Evolutionary conservation across 805 yeast genomes (phyloP), one percentile per base, ranked within the genome.

Genomic region (Ogataea glucozyma): DNA sequence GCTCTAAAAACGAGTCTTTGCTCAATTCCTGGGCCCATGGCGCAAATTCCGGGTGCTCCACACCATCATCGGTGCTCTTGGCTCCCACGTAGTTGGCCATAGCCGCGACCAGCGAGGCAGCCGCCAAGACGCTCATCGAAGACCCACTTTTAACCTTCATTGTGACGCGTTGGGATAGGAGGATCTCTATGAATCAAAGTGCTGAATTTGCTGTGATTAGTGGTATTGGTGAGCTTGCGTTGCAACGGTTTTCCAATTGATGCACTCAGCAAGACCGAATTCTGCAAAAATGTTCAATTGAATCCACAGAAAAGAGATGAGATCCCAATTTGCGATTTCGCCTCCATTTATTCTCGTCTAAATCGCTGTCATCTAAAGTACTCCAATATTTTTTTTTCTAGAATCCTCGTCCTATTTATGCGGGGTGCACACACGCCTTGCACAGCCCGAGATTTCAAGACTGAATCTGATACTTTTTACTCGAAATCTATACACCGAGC

Each of bases 1-100:
- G 85, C 61, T 86, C 93, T 52, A 81, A 81, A 56, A 81, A 76
- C 2, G 86, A 70, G 13, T 71, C 71, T 1, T 58, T 38, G 5
- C 66, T 45, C 9, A 79, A 60, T 26, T 51, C 40, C 9, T 65
- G 56, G 33, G 70, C 67, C 39, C 70, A 71, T 4, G 76, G 66
- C 22, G 40, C 44, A 48, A 62, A 71, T n/a, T 54, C 53, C 9
- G 70, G 70, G 42, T 56, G 68, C 29, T 54, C 51, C 2, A 49
- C 53, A 12, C 51, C 40, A 3, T 40, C 46, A 5, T 38, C 47
- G n/a, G 43, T 35, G 14, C 41, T 55, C 6, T 35, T 14, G 13
- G 49, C 44, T 6, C 46, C 40, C 30, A 43, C 32, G 8, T 11
- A 30, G 6, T 30, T 11, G 8, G 32, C 34, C 18, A 46, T 40